Conservation (phyloP, 129 eudicot genomes). For the Pseudognaphalium luteoalbum region DNA sequence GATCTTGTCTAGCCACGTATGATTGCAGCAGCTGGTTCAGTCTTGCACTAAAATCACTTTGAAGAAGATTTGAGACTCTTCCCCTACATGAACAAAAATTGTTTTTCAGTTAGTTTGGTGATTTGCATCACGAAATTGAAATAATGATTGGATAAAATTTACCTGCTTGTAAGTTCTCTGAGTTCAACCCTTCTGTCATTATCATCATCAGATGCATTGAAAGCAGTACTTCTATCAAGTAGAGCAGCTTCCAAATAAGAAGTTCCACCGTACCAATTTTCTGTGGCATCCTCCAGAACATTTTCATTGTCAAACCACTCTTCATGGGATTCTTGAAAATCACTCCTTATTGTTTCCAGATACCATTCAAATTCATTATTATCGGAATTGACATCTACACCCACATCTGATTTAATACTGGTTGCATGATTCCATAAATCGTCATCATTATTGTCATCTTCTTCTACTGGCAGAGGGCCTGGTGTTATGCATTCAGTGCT, state of each 20-base stretch:
- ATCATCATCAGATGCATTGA: slow-evolving; percentile 58
- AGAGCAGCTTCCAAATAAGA: slow-evolving; percentile 34
- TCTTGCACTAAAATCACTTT: slow-evolving; percentile 79
- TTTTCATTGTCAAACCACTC: slow-evolving; percentile 33
- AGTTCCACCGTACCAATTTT: slow-evolving; percentile 41
- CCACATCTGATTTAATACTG: slow-evolving; percentile 23
- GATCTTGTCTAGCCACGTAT: slow-evolving; percentile 62
- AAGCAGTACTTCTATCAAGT: slow-evolving; percentile 40
- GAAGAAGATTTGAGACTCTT: slow-evolving; percentile 87
- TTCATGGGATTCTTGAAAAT: slow-evolving; percentile 48
- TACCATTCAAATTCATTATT: slow-evolving; percentile 25
- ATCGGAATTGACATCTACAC: slow-evolving; percentile 25
- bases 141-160: slow-evolving; percentile 4
- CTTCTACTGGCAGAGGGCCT: slow-evolving; percentile 13
- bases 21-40: slow-evolving; percentile 81
- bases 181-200: slow-evolving; percentile 51
- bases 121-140: slow-evolving; percentile 1
- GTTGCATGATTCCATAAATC: slow-evolving; percentile 36
- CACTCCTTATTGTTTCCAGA: slow-evolving; percentile 34
- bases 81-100: slow-evolving; percentile 51
- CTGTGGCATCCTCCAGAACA: slow-evolving; percentile 39
- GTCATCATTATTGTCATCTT: background rate
- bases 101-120: background rate
- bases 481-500: background rate
- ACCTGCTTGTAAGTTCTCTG: slow-evolving; percentile 81